Conservation (phyloP, 441 rosid species). For the Pelargonium australe region DNA sequence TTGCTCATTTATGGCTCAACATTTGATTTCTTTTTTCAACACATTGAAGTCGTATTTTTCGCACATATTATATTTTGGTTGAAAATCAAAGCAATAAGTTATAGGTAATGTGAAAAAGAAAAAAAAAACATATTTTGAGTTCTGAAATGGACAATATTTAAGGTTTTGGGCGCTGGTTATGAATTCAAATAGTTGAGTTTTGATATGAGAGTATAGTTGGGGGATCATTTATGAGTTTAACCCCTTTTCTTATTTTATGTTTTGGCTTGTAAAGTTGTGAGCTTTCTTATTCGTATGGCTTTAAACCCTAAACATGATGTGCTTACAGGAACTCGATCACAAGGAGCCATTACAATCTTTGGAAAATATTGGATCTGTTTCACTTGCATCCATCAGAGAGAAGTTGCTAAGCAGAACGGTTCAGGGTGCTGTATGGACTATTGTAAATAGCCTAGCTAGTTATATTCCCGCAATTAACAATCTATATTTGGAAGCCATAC, state of each 20-base stretch:
- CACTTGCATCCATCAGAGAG: conserved; percentile 43
- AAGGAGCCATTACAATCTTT: conserved; percentile 46
- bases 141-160: no score
- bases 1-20: no score
- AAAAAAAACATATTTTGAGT: no score
- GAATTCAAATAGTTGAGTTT: no score
- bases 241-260: background rate
- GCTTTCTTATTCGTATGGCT: conserved; percentile 12
- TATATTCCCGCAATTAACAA: conserved; percentile 30
- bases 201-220: no score
- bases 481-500: conserved; percentile 41
- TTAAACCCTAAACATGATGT: conserved; percentile 6
- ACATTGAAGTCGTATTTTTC: no score
- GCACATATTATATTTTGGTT: no score
- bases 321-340: conserved; percentile 64
- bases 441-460: conserved; percentile 39
- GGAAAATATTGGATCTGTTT: conserved; percentile 58
- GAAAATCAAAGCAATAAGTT: no score
- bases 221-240: background rate
- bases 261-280: conserved; percentile 6
- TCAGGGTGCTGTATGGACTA: conserved; percentile 67
- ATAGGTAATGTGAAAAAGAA: no score
- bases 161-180: no score
- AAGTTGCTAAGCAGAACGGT: conserved; percentile 66
- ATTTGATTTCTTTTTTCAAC: no score